A percentile compares a stretch with the other conserved stretches of the same genome.
phyloP scores from a whole-genome alignment of 768 basidiomycete genomes.

The Leccinum sublutescens region DNA sequence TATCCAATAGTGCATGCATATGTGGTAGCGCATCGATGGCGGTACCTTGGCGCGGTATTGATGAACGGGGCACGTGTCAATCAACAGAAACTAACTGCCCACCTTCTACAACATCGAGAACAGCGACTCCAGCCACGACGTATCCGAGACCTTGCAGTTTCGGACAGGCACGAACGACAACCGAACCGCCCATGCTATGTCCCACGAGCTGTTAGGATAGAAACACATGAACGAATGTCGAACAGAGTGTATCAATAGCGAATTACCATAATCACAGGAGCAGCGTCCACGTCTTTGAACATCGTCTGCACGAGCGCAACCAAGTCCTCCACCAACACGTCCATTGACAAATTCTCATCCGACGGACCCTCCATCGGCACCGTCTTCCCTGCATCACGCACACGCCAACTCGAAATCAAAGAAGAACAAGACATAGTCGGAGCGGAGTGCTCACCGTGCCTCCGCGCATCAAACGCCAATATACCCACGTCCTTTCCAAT shows the following conservation, averaged over 20 bases:
- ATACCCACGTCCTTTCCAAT: slow-evolving; percentile 77
- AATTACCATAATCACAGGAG: slow-evolving; percentile 73
- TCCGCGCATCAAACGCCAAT: slow-evolving; percentile 76
- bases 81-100: background rate
- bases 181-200: slow-evolving; percentile 96
- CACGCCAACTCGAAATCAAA: background rate
- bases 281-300: slow-evolving; percentile 58
- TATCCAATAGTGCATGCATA: slow-evolving; percentile 86
- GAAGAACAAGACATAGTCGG: background rate
- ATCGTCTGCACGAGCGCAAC: slow-evolving; percentile 63
- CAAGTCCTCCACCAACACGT: slow-evolving; percentile 71
- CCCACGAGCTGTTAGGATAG: slow-evolving; percentile 66
- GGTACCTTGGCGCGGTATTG: slow-evolving; percentile 52
- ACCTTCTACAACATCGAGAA: slow-evolving; percentile 92
- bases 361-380: slow-evolving; percentile 18
- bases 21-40: slow-evolving; percentile 90
- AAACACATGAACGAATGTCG: background rate
- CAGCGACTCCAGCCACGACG: slow-evolving; percentile 70
- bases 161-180: slow-evolving; percentile 71
- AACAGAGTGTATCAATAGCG: background rate
- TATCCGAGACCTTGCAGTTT: slow-evolving; percentile 66
- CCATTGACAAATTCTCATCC: slow-evolving; percentile 55
- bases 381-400: slow-evolving; percentile 23
- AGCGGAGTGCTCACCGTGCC: slow-evolving; percentile 66
- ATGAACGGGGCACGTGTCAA: background rate